Percentiles rank a stretch among this genome's conserved stretches.
phyloP scores from a whole-genome alignment of 2,329 filamentous ascomycete genomes.

The Claviceps capensis region DNA sequence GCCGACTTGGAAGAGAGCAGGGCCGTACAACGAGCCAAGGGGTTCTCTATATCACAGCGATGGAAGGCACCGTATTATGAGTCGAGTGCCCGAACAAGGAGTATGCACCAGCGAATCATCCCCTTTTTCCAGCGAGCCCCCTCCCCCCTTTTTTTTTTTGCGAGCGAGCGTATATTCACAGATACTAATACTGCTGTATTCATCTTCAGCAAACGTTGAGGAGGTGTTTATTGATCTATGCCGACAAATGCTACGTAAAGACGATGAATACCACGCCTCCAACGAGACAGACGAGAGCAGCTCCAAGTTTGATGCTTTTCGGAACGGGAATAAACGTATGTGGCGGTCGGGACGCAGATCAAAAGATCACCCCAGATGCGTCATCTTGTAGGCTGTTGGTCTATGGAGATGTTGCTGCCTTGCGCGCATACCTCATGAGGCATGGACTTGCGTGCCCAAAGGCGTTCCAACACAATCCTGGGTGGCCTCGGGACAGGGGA shows the following conservation, averaged over 20 bases:
- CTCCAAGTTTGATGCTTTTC: slow-evolving; percentile 26
- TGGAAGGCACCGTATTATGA: slow-evolving; percentile 91
- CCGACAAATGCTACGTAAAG: slow-evolving; percentile 66
- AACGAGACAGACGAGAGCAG: slow-evolving; percentile 24
- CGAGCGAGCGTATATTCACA: neutral
- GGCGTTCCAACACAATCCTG: too few relatives aligned
- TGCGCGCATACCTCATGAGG: too few relatives aligned
- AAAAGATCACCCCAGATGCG: slow-evolving; percentile 24
- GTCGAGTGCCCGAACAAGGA: slow-evolving; percentile 66
- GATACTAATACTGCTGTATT: neutral
- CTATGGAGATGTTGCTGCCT: too few relatives aligned
- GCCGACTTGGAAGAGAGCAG: slow-evolving; percentile 80
- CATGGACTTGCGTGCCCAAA: too few relatives aligned
- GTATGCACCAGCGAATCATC: slow-evolving; percentile 17
- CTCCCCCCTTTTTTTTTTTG: neutral
- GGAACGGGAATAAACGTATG: slow-evolving; percentile 14
- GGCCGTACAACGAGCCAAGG: slow-evolving; percentile 61
- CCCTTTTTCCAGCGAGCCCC: too few relatives aligned
- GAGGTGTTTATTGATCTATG: slow-evolving; percentile 81
- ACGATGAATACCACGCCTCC: slow-evolving; percentile 32
- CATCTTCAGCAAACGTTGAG: slow-evolving; percentile 58
- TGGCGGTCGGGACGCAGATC: slow-evolving; percentile 18
- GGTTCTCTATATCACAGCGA: slow-evolving; percentile 71
- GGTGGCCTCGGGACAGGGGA: too few relatives aligned
- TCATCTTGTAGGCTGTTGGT: slow-evolving; percentile 19